Conservation (phyloP, 345 rosid genomes). For the Bruguiera gymnorhiza region DNA sequence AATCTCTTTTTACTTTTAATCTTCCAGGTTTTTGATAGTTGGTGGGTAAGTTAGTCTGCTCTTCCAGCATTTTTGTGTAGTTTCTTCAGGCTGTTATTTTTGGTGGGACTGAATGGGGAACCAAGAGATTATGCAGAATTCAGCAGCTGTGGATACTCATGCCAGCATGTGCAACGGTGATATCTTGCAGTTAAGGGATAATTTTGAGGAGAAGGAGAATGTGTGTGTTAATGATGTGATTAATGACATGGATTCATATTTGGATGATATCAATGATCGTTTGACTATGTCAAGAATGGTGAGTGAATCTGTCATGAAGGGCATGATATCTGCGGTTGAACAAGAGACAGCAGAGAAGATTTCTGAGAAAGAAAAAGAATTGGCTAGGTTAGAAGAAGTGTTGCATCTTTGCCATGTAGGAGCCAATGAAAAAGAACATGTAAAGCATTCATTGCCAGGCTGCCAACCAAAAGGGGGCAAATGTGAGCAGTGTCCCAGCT, state of each 20-base stretch:
- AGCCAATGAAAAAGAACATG: slow-evolving; percentile 28
- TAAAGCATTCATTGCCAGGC: slow-evolving; percentile 2
- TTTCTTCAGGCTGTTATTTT: slow-evolving; percentile 14
- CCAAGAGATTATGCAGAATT: slow-evolving; percentile 22
- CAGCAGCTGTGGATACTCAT: slow-evolving; percentile 26
- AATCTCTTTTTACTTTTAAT: neutral
- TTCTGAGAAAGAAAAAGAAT: slow-evolving; percentile 58
- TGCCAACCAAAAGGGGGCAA: slow-evolving; percentile 10
- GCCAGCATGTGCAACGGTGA: neutral
- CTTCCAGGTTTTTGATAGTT: slow-evolving; percentile 1
- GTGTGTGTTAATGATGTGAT: slow-evolving; percentile 36
- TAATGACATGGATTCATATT: slow-evolving; percentile 57
- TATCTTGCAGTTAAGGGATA: slow-evolving; percentile 11
- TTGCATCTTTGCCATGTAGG: slow-evolving; percentile 28
- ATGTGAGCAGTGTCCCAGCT: slow-evolving; percentile 11
- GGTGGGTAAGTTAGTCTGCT: neutral
- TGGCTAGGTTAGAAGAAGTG: slow-evolving; percentile 47
- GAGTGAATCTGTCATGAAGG: slow-evolving; percentile 70
- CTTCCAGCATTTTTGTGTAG: slow-evolving; percentile 6
- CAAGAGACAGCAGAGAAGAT: slow-evolving; percentile 65
- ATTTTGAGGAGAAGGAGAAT: slow-evolving; percentile 43
- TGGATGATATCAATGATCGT: slow-evolving; percentile 54
- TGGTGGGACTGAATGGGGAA: slow-evolving; percentile 29
- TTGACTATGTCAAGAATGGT: slow-evolving; percentile 74
- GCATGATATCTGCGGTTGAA: slow-evolving; percentile 47